Base-by-base conservation (phyloP, 1,139 yeast genomes). In the Scheffersomyces stambukii region DNA sequence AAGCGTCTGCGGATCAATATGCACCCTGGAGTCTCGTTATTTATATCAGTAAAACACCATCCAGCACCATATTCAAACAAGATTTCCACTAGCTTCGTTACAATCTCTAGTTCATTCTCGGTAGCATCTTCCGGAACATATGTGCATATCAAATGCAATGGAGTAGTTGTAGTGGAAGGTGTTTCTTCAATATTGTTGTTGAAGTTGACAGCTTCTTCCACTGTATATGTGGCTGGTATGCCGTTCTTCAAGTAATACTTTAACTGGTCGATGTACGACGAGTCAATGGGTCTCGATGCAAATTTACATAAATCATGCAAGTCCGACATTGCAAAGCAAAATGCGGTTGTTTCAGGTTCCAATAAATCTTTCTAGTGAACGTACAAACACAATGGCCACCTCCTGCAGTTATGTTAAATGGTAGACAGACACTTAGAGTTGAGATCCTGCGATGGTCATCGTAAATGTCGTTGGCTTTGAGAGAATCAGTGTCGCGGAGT, bases 61-160 rank as follows among this genome's bases (percentile, higher is more conserved):
- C 94, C 95, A 0, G 95, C 96, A 9, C 97, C 97, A 52, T 78
- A 81, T 46, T 84, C 78, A 44, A 89, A 78, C 33, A 89, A 56
- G 9, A 62, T 66, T 20, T 75, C 75, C 33, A 85, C 77, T 76
- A 88, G 66, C 13, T 60, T 52, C 19, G 55, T 41, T 0, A 82
- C 74, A 1, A 75, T 64, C 1, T 45, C 48, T 16, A 59, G 39
- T 45, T 82, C 88, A 0, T 57, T 69, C 0, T 45, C 45, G 1
- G 56, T 42, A 6, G 55, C 37, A 43, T 74, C 75, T 5, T 23
- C 16, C 0, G 88, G 85, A 8, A 78, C 42, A 33, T 65, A 55
- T 23, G 68, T 64, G 36, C 75, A 66, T 12, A 88, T 64, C 28
- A 78, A 54, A 52, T 88, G 96, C 42, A 88, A 61, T 13, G 95